Evolutionary conservation across 1,284 basidiomycete genomes (phyloP), one percentile per base, ranked within the genome.

Genomic region (Vanrija sp.): DNA sequence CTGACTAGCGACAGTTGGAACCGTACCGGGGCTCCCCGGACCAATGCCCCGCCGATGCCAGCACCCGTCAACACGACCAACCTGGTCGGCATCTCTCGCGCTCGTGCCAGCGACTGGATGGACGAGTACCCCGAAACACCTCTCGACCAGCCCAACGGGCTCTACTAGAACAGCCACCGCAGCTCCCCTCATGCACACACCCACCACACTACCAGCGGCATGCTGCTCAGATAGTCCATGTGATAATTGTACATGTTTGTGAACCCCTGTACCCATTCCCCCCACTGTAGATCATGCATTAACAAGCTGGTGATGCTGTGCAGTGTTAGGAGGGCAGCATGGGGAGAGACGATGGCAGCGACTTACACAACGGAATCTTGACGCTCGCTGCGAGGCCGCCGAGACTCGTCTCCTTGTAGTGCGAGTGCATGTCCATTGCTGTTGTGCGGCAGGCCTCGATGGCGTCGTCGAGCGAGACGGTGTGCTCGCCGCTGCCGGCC

Each of bases 371-470:
- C 2, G 87, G 87, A 62, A 89, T 89, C 75, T 81, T 85, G 58
- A 89, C 86, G 29, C 82, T 83, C 8, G 84, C 87, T 84, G 25
- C 91, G 62, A 93, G 58, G 9, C 76, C 76, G 15, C 73, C 70
- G 6, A 77, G 82, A 74, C 87, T 90, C 2, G 92, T 95, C 78
- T 95, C 92, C 73, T 94, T 94, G 73, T 94, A 79, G 61, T 76
- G 73, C 10, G 64, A 66, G 58, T 78, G 77, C 80, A 81, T 80
- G 51, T 79, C 79, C 26, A 75, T 62, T 1, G 94, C 94, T 0
- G 94, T 97, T 40, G 95, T 77, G 38, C 91, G 82, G 89, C 96
- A 96, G 2, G 94, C 95, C 70, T 92, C 89, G 54, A 98, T 97
- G 0, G 94, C 94, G 73, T 97, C 92, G 70, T 98, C 94, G 23